Evolutionary conservation across 2,329 filamentous ascomycete genomes (phyloP).

Genomic region (Hortaea werneckii): DNA sequence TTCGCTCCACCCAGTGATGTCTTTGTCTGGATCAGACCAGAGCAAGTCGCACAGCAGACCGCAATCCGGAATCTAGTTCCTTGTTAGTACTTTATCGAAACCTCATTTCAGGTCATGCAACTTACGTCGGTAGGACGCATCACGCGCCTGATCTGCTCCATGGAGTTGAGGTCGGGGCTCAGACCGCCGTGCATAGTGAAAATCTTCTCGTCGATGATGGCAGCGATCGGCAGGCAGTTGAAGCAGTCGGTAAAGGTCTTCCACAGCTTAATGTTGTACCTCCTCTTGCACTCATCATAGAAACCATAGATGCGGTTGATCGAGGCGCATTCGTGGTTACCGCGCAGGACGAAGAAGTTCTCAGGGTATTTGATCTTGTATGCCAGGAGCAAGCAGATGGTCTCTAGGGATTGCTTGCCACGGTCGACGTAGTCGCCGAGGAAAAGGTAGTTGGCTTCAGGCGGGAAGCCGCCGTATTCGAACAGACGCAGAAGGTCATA

Average conservation of each 20-base stretch:
- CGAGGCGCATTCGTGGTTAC: slow-evolving; percentile 97
- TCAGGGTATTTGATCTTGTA: slow-evolving; percentile 99
- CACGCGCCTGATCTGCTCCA: slow-evolving; percentile 98
- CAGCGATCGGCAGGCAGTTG: slow-evolving; percentile 95
- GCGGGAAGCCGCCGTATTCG: slow-evolving; percentile 96
- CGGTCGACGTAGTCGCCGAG: slow-evolving; percentile 97
- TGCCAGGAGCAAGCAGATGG: slow-evolving; percentile 87
- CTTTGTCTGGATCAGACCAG: slow-evolving; percentile 98
- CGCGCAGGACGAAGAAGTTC: slow-evolving; percentile 98
- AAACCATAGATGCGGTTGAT: slow-evolving; percentile 99
- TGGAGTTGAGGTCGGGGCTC: slow-evolving; percentile 94
- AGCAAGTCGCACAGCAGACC: slow-evolving; percentile 93
- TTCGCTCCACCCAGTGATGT: slow-evolving; percentile 98
- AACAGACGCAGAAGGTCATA: slow-evolving; percentile 95
- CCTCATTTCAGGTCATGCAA: slow-evolving; percentile 17
- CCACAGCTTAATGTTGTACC: slow-evolving; percentile 99
- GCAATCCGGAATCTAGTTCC: slow-evolving; percentile 80
- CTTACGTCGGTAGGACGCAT: slow-evolving; percentile 98
- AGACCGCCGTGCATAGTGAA: slow-evolving; percentile 99
- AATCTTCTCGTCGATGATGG: slow-evolving; percentile 99
- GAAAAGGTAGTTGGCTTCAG: slow-evolving; percentile 98
- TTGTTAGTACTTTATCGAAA: slow-evolving; percentile 5
- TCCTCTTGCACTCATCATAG: slow-evolving; percentile 98
- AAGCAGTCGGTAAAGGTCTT: slow-evolving; percentile 99
- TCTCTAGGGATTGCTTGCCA: slow-evolving; percentile 98